Percentiles rank a stretch among this genome's conserved stretches.
Evolutionary conservation across 140 eudicot species (phyloP).

Genomic region (Oenanthe javanica): DNA sequence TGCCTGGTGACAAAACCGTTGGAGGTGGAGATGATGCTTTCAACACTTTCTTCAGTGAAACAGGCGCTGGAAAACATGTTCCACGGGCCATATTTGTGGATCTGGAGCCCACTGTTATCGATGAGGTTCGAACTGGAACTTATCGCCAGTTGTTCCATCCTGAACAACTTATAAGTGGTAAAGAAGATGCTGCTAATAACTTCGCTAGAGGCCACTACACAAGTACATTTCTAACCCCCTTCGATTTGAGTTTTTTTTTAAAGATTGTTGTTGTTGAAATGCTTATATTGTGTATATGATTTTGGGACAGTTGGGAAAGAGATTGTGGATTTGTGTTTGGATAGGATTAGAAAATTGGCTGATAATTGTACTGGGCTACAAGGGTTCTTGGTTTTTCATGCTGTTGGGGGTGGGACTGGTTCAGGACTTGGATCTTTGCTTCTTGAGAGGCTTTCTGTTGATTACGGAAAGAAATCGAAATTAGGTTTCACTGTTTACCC

Average conservation of each 20-base stretch:
- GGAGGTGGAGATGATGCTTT: conserved; percentile 6
- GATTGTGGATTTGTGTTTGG: conserved; percentile 10
- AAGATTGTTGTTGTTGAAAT: not conserved
- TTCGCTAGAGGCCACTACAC: conserved; percentile 9
- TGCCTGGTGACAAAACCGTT: not conserved
- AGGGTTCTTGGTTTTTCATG: conserved; percentile 3
- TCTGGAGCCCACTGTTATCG: not conserved
- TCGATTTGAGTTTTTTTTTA: not conserved
- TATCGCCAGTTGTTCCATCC: conserved; percentile 1
- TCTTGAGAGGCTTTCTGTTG: conserved; percentile 9
- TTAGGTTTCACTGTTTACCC: conserved; percentile 9
- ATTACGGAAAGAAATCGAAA: not conserved
- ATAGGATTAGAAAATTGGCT: conserved; percentile 4
- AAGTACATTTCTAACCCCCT: not conserved
- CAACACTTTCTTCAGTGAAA: conserved; percentile 4
- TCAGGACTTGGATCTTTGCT: conserved; percentile 4
- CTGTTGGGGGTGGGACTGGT: conserved; percentile 7
- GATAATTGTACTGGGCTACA: conserved; percentile 9
- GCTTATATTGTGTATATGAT: not conserved
- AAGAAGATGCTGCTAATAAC: conserved; percentile 12
- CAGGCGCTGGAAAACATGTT: not conserved
- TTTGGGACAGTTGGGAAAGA: conserved; percentile 7
- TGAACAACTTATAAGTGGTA: conserved; percentile 5
- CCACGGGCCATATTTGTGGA: not conserved
- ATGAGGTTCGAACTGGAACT: conserved; percentile 2